Evolutionary conservation across 768 basidiomycete genomes (phyloP), one percentile per base, ranked within the genome.

Genomic region (Agrocybe pediades): DNA sequence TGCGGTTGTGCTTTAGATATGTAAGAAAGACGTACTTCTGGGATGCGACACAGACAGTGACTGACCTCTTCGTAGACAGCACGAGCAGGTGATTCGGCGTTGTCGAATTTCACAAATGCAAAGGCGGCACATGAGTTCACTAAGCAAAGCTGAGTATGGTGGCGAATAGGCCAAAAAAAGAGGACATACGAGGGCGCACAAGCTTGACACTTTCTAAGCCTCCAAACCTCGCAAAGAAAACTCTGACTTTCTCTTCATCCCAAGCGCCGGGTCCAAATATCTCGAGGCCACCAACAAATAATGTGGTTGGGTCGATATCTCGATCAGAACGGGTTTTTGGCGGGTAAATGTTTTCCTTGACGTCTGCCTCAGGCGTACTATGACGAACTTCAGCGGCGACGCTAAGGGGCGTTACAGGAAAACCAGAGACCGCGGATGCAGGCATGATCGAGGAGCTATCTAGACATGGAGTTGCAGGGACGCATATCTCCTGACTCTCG

Each of bases 201-300:
- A 92, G 68, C 58, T 84, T 86, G 40, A 91, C 77, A 49, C 73
- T 78, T 58, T 86, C 83, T 8, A 92, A 73, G 1, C 79, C 78
- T 9, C 85, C 87, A 60, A 84, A 92, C 62, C 76, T 78, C 19
- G 74, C 72, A 64, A 92, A 92, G 42, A 88, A 73, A 6, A 65
- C 62, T 25, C 68, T 72, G 27, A 92, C 74, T 56, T 79, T 85
- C 8, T 74, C 75, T 62, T 92, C 88, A 41, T 85, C 80, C 90
- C 90, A 92, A 6, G 82, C 80, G 23, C 74, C 74, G 2, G 83
- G 75, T 5, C 84, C 86, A 60, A 75, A 76, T 62, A 83, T 79
- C 60, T 87, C 85, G 41, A 92, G 74, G 4, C 88, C 88, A 6
- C 90, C 90, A 24, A 91, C 86, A 64, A 91, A 92, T 24, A 92